Evolutionary conservation across 441 rosid species (phyloP).

Genomic region (Mallotus japonicus): DNA sequence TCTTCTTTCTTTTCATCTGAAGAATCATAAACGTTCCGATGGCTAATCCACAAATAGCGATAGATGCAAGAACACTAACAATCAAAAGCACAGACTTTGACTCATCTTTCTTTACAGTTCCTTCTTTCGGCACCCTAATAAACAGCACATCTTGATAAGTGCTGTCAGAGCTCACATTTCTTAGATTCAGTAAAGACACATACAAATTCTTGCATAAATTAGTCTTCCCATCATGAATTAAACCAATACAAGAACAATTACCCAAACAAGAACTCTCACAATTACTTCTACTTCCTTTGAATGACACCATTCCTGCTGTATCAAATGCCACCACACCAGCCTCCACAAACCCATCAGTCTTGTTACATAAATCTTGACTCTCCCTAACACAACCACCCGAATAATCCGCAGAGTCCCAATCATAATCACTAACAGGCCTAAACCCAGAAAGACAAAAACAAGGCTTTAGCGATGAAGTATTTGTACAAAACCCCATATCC

Average conservation of each 20-base stretch:
- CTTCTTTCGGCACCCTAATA: conserved; percentile 47
- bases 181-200: conserved; percentile 54
- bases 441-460: too few species aligned
- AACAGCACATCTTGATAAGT: conserved; percentile 36
- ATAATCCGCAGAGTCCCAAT: too few species aligned
- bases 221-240: conserved; percentile 41
- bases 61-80: conserved; percentile 48
- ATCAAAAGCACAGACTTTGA: conserved; percentile 42
- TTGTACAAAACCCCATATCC: too few species aligned
- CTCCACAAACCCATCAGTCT: conserved; percentile 44
- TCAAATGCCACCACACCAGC: conserved; percentile 48
- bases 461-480: too few species aligned
- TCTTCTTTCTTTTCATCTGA: conserved; percentile 24
- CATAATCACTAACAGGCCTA: too few species aligned
- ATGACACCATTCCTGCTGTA: conserved; percentile 34
- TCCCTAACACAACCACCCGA: too few species aligned
- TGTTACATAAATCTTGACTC: conserved; percentile 31
- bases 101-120: conserved; percentile 31
- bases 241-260: conserved; percentile 73
- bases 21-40: conserved; percentile 34
- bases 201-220: conserved; percentile 53
- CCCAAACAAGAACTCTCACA: conserved; percentile 56
- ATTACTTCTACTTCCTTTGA: conserved; percentile 40
- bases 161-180: conserved; percentile 42
- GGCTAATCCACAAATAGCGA: conserved; percentile 40